Evolutionary conservation across 1,139 yeast species (phyloP), one percentile per base, ranked within the genome.

Genomic region (Yamadazyma taylorii): DNA sequence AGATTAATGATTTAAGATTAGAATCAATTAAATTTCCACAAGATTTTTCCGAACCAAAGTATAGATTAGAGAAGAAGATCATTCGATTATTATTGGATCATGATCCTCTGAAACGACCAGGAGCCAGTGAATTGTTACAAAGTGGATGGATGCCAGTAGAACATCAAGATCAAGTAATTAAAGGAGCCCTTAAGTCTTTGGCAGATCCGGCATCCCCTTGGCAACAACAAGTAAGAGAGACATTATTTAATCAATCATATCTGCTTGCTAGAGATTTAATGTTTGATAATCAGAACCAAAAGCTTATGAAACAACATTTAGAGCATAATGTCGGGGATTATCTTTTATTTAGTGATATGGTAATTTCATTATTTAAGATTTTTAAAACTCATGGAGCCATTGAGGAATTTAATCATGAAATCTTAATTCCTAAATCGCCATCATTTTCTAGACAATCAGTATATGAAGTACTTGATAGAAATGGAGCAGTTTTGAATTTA

Each of bases 161-260:
- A 39, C 92, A 87, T 46, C 94, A 90, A 51, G 97, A 92, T 53
- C 88, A 85, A 53, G 78, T 88, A 9, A 85, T 92, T 41, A 84
- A 86, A 52, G 96, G 89, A 53, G 96, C 96, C 0, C 66, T 94
- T 43, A 80, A 81, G 45, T 85, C 92, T 23, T 64, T 92, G 43
- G 85, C 94, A 1, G 92, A 88, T 54, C 94, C 96, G 0, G 82
- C 94, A 0, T 87, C 96, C 0, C 92, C 96, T 0, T 88, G 96
- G 95, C 92, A 90, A 49, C 87, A 81, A 46, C 95, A 88, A 58
- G 96, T 92, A 0, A 75, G 96, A 53, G 86, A 83, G 42, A 84
- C 94, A 0, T 63, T 92, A 29, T 92, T 92, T 56, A 73, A 84
- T 19, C 94, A 87, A 47, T 89, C 96, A 0, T 82, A 87, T 48